Conservation (phyloP, 1,284 basidiomycete genomes). For the Inonotus obliquus region DNA sequence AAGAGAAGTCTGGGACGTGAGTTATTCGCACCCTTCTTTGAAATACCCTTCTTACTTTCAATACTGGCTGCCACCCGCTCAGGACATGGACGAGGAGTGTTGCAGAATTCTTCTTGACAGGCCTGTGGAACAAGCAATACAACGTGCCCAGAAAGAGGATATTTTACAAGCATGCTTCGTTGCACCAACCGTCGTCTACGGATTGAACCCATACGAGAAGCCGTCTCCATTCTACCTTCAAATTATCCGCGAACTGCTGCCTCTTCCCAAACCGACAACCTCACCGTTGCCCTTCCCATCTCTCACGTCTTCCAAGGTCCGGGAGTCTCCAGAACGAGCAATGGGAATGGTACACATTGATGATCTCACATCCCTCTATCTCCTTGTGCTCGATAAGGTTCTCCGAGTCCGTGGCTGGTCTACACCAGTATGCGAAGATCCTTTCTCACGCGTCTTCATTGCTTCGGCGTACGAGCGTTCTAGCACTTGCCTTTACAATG, state of each 20-base stretch:
- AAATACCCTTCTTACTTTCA: neutral
- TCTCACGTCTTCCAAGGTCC: neutral
- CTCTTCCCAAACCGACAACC: neutral
- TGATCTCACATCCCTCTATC: neutral
- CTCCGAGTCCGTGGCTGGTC: neutral
- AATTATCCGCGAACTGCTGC: neutral
- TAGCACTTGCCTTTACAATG: neutral
- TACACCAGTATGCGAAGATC: neutral
- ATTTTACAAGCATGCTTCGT: constrained; percentile 7
- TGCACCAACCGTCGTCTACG: constrained; percentile 2
- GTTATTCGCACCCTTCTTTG: neutral
- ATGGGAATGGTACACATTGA: constrained; percentile 5
- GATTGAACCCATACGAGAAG: constrained; percentile 13
- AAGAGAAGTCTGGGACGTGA: constrained; percentile 16
- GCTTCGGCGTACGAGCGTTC: neutral
- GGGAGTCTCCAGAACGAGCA: neutral
- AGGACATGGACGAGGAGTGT: constrained; percentile 17
- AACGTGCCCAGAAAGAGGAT: constrained; percentile 12
- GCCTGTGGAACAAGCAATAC: constrained; percentile 12
- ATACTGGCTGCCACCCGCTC: neutral
- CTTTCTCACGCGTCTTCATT: neutral
- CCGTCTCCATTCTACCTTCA: constrained; percentile 8
- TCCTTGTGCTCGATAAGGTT: neutral
- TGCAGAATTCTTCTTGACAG: constrained; percentile 13
- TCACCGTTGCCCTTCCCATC: neutral